Conservation (phyloP, 2,329 filamentous ascomycete species). For the Fusarium sp. region DNA sequence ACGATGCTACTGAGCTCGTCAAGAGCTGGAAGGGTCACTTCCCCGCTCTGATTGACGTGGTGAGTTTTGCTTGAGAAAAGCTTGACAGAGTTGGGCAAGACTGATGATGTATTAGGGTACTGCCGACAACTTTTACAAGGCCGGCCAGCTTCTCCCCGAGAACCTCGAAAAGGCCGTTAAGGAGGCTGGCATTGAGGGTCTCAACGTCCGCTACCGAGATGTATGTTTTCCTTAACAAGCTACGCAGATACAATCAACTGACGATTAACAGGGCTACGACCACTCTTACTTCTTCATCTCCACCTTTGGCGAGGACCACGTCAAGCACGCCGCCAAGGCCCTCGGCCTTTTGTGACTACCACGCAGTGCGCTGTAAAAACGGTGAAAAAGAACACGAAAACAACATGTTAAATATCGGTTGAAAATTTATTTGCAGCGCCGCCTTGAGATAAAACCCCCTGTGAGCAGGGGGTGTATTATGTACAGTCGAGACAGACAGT, state of each 20-base stretch:
- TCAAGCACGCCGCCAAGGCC: slow-evolving; percentile 91
- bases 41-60: slow-evolving; percentile 88
- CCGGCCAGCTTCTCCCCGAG: slow-evolving; percentile 91
- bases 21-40: slow-evolving; percentile 78
- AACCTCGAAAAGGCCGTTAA: slow-evolving; percentile 87
- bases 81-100: background rate
- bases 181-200: slow-evolving; percentile 77
- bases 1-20: slow-evolving; percentile 93
- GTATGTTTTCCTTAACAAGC: slow-evolving; percentile 55
- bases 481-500: background rate
- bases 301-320: slow-evolving; percentile 88
- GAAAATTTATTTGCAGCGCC: slow-evolving; percentile 23
- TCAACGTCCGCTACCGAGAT: slow-evolving; percentile 86
- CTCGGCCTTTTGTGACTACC: slow-evolving; percentile 59
- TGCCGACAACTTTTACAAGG: slow-evolving; percentile 96
- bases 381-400: slow-evolving; percentile 23
- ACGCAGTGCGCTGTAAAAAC: slow-evolving; percentile 38
- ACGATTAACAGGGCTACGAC: slow-evolving; percentile 77
- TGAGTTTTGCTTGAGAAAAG: slow-evolving; percentile 56
- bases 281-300: slow-evolving; percentile 99
- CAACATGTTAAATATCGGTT: slow-evolving; percentile 16
- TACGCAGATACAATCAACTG: background rate
- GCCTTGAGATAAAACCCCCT: slow-evolving; percentile 4
- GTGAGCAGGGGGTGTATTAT: background rate
- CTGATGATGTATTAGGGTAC: slow-evolving; percentile 72